Base-by-base conservation (phyloP, 768 basidiomycete genomes). In the Pulveroboletus sp. region DNA sequence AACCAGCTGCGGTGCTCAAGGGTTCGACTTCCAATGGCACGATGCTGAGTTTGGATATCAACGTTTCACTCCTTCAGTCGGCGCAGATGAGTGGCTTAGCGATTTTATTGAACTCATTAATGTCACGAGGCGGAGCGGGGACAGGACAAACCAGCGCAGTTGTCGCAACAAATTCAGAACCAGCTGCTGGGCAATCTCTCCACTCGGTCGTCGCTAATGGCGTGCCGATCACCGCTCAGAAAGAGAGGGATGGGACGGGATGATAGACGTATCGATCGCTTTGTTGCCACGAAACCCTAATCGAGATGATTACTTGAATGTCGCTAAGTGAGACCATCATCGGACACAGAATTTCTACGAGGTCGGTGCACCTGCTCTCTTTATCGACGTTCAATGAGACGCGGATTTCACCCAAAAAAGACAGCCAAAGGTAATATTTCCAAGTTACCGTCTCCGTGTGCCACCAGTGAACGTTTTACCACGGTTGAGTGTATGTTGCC, bases 51-150 rank as follows among this genome's bases (percentile, higher is more conserved):
- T 69, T 92, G 45, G 89, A 91, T 53, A 86, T 92, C 61, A 90
- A 90, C 51, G 80, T 90, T 24, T 81, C 82, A 14, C 66, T 84
- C 17, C 71, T 92, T 46, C 84, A 88, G 64, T 74, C 81, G 16
- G 72, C 79, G n/a, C 89, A 91, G 59, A 84, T 87, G 81, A 86
- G 76, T 60, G 86, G 87, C 13, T 58, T 90, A 55, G 85, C 85
- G 17, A 70, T 84, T 53, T 71, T 90, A 11, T 65, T 90, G 52
- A 89, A 87, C 65, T 81, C 84, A 3, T 64, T 90, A 53, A 82
- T 87, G 75, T 75, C 80, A 23, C 74, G 78, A 54, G 63, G 69
- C 6, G 29, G 68, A 6, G 23, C 49, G 20, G 58, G 55, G 35
- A 51, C 67, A 36, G 61, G 61, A 16, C 61, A 67, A 35, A 25